Evolutionary conservation across 306 rosid genomes (phyloP), one percentile per base, ranked within the genome.

Genomic region (Hippophae gyantsensis): DNA sequence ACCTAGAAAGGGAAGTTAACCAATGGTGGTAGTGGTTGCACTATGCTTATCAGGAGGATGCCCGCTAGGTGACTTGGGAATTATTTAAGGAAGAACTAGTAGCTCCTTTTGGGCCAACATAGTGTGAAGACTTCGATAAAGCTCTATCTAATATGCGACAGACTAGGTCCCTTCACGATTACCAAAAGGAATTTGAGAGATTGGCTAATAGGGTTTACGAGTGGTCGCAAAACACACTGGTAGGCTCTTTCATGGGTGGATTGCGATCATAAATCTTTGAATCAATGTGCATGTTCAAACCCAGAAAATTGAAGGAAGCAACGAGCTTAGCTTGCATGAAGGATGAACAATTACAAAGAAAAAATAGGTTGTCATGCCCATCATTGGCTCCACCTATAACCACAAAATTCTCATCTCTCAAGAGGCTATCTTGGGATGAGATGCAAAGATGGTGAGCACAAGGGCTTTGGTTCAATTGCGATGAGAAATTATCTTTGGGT

Each of bases 1-100:
- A 55, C 38, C 12, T 55, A 1, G 42, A 55, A 10, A 5, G 58
- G 7, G 5, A 55, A 10, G 58, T 0, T 0, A 55, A 55, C 10
- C 58, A 55, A 27, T 55, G 58, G 58, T 55, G 58, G 58, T 43
- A 55, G 6, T 55, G 43, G 58, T 10, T 55, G 3, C 42, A 27
- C 3, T 7, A 7, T 2, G 38, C 58, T 0, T 27, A 18, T 42
- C 9, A 25, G 0, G 42, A 55, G 27, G 58, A 27, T 5, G 13
- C 5, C 2, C 13, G 0, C 6, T 3, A 0, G 8, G 42, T 55
- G 1, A 1, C n/a, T 5, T 13, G 58, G 42, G 4, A 1, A 27
- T 5, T n/a, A 4, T 55, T 55, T 10, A 13, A 7, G 52, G 54
- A 47, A 62, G 14, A 61, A 52, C 43, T 55, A 3, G 6, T 12